Evolutionary conservation across 2,329 filamentous ascomycete species (phyloP).

Genomic region (Diplocarpon rosae): DNA sequence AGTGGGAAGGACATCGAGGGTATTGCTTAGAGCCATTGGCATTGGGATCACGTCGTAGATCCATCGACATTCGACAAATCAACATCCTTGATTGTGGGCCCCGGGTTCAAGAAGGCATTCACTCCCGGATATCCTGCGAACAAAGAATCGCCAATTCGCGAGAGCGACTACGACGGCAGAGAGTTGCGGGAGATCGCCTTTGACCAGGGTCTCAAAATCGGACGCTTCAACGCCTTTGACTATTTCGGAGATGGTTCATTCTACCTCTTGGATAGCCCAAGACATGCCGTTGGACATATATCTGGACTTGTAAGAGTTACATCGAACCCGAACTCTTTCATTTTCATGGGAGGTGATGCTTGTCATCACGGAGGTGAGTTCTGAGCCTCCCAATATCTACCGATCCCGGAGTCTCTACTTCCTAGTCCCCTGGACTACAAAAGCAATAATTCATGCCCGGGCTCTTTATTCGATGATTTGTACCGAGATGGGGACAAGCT

Average conservation of each 20-base stretch:
- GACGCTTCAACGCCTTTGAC: constrained; percentile 36
- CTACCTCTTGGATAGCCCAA: constrained; percentile 36
- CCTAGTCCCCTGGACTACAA: constrained; percentile 30
- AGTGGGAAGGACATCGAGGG: constrained; percentile 27
- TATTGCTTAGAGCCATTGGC: constrained; percentile 33
- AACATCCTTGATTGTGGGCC: constrained; percentile 40
- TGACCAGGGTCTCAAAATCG: constrained; percentile 28
- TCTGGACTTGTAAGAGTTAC: constrained; percentile 32
- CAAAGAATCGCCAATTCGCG: constrained; percentile 27
- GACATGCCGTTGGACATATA: constrained; percentile 32
- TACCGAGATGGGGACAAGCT: constrained; percentile 26
- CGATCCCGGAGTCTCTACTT: constrained; percentile 29
- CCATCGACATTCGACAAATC: constrained; percentile 34
- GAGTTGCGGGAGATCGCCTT: constrained; percentile 17
- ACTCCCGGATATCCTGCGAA: constrained; percentile 37
- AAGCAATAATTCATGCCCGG: constrained; percentile 27
- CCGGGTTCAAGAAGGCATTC: constrained; percentile 37
- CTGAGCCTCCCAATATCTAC: constrained; percentile 32
- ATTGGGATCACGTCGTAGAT: constrained; percentile 43
- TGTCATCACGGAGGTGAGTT: constrained; percentile 36
- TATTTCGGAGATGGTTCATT: constrained; percentile 46
- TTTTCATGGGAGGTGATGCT: constrained; percentile 34
- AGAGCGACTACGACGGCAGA: constrained; percentile 29
- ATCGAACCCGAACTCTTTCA: constrained; percentile 27
- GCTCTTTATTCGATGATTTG: constrained; percentile 30